Base-by-base conservation (phyloP, 495 filamentous ascomycete species). In the Pyrenopolyporus hunteri region DNA sequence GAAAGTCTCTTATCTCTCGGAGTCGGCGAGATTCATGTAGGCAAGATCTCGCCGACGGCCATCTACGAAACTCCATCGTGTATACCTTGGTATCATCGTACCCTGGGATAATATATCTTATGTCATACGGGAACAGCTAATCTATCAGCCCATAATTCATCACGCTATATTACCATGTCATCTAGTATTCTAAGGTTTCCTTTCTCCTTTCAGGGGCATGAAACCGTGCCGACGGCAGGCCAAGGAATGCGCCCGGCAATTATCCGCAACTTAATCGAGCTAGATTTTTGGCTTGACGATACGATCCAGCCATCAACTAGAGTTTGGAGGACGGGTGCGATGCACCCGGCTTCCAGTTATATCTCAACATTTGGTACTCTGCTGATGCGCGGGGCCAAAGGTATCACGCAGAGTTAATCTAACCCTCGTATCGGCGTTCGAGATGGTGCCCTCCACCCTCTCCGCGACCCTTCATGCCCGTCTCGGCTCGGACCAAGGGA, bases 401-500 rank as follows among this genome's bases (percentile, higher is more conserved):
- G 33, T 14, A 54, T 45, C 8, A 42, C 36, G 45, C 35, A 56
- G 45, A 35, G 39, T 56, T 49, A 7, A 33, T 52, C 57, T 17
- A 53, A 16, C 40, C n/a, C 40, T 56, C 47, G 46, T 48, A 45
- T 56, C 46, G 28, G 47, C 42, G 46, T 48, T 42, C 43, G 25
- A 53, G 57, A 42, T 61, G 44, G 52, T 42, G 56, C 13, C 37
- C 25, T 11, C 29, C 35, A 37, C 29, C 44, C 57, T 47, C 28
- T n/a, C 39, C 33, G 28, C 50, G 26, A 52, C 25, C 28, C 46
- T 44, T 57, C 46, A 66, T 66, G 63, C 63, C 63, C 63, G 63
- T 61, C 47, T 66, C 63, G 63, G 63, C 32, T 37, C 57, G 63
- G 63, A 57, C 45, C 52, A 66, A 66, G 52, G 63, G 63, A 57